Evolutionary conservation across 257 asterid species (phyloP), one percentile per base, ranked within the genome.

Genomic region (Solanum dulcamara): DNA sequence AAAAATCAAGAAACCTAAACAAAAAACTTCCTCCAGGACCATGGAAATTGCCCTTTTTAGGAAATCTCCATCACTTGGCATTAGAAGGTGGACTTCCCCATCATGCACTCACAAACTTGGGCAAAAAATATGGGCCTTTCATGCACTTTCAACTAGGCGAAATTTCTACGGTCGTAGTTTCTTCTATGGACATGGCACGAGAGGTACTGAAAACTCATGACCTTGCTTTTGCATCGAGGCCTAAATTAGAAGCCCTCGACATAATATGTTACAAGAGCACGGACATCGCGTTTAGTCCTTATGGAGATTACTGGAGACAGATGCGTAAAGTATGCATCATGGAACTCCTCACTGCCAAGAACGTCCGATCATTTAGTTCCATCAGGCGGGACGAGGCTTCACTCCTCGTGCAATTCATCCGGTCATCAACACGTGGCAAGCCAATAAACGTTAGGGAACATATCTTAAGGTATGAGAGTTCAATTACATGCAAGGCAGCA

Each of bases 301-400:
- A 92, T 81, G 87, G 87, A 35, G 91, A 87, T 5, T 85, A 88
- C 85, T 91, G 91, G 94, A 84, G 88, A 10, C 92, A 92, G 18
- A 84, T 91, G 90, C 88, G 93, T 1, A 89, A 88, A 51, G 84
- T 90, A 0, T 88, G 93, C 84, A 38, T 88, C 4, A 3, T 87
- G 68, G 92, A 92, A 85, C 85, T 88, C 13, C 85, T 91, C 18
- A 70, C 88, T 32, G 20, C 87, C 10, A 87, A 81, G 4, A 88
- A 72, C 10, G 92, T 89, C 12, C 60, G 51, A 3, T 92, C 90
- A 0, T 90, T 88, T 64, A 84, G 72, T 24, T 18, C 42, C 44
- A 83, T 90, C 17, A 33, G 92, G 48, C 53, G 32, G 0, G 85
- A 81, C 2, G 90, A 90, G 57, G 89, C 74, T 1, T 11, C 64